Percentiles rank a stretch among this genome's conserved stretches.
Evolutionary conservation across 257 asterid genomes (phyloP).

Genomic region (Eustoma russellianum): DNA sequence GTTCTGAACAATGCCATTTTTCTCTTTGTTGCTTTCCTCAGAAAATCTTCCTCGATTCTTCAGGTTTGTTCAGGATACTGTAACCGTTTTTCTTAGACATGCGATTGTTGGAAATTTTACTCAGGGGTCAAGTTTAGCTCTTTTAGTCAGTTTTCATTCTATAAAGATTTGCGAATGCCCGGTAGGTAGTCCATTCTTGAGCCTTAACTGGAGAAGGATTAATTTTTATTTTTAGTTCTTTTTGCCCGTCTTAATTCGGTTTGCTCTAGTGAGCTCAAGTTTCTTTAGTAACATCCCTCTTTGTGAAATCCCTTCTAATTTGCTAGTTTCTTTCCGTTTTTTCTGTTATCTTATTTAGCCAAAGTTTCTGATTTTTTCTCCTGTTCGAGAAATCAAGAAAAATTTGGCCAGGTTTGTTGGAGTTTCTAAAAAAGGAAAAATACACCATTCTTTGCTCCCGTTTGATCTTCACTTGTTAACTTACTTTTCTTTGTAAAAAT

Average conservation of each 20-base stretch:
- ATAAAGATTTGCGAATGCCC: background rate
- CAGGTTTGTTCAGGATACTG: background rate
- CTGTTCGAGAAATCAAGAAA: background rate
- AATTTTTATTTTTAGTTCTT: too few species aligned
- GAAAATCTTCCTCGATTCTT: background rate
- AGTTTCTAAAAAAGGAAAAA: too few species aligned
- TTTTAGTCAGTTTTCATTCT: background rate
- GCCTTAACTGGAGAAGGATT: too few species aligned
- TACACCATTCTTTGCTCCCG: too few species aligned
- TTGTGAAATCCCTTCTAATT: too few species aligned
- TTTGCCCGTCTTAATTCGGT: too few species aligned
- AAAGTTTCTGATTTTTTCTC: background rate
- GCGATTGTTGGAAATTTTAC: slow-evolving; percentile 7
- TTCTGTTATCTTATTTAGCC: background rate
- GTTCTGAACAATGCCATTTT: background rate
- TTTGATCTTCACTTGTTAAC: background rate
- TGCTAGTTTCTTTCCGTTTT: too few species aligned
- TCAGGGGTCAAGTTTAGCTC: background rate
- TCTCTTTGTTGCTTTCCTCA: background rate
- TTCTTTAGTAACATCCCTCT: too few species aligned
- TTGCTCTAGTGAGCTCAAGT: too few species aligned
- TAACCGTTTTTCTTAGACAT: background rate
- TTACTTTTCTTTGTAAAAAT: background rate
- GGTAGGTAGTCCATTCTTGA: too few species aligned
- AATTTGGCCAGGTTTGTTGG: background rate